These are phyloP conservation scores for Cyberlindnera mycetangii DNA, from an alignment of 805 yeast genomes.

Conservation along the genomic window DNA sequence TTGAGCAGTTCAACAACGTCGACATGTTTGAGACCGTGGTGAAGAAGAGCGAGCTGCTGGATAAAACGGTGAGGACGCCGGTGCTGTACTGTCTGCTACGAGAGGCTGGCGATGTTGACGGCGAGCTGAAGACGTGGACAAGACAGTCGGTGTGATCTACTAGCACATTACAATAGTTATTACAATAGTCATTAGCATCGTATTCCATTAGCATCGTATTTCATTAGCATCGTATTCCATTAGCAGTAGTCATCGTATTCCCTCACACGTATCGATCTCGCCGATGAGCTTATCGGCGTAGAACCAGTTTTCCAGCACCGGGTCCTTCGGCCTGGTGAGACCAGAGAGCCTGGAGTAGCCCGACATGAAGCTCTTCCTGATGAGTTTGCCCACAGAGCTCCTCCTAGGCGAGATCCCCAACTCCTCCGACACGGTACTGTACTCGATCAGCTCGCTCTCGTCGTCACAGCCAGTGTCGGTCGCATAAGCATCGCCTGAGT, in stretches of 20 bases:
- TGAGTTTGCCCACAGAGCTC: conserved; percentile 1
- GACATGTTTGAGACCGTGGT: conserved; percentile 20
- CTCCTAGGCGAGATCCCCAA: conserved; percentile 1
- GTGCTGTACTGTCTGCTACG: conserved; percentile 23
- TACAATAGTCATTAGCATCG: background rate
- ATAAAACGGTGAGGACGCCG: conserved; percentile 20
- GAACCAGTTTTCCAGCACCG: background rate
- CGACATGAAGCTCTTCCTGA: conserved; percentile 5
- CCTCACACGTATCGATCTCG: conserved; percentile 9
- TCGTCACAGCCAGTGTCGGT: background rate
- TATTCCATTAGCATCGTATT: background rate
- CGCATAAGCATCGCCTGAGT: conserved; percentile 14
- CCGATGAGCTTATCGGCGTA: conserved; percentile 15
- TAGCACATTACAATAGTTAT: too few species aligned
- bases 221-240: background rate
- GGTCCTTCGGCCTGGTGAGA: background rate
- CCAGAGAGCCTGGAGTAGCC: conserved; percentile 7
- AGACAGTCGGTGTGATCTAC: conserved; percentile 11
- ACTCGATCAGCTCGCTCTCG: conserved; percentile 3
- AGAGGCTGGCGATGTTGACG: background rate
- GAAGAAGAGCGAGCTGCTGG: conserved; percentile 20
- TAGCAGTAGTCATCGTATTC: background rate
- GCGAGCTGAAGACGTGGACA: conserved; percentile 21
- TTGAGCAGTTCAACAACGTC: conserved; percentile 24
- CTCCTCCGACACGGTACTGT: conserved; percentile 9